Evolutionary conservation across 176 grass and related monocot genomes (phyloP), one percentile per base, ranked within the genome.

Genomic region (Echinochloa phyllopogon): DNA sequence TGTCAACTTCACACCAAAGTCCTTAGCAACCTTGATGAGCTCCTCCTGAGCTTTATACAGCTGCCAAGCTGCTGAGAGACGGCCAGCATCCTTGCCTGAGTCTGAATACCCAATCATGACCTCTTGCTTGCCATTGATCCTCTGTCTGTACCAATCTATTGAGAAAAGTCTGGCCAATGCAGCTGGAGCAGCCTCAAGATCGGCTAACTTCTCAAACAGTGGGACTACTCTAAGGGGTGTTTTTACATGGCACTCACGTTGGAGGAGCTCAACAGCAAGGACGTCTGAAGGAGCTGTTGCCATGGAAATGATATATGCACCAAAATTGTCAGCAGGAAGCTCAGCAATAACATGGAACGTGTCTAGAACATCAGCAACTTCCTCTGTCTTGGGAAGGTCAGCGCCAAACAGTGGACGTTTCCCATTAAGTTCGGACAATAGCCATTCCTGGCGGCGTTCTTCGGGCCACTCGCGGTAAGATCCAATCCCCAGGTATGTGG

Each of bases 101-200:
- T 94, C 93, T 61, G 93, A 94, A 88, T 94, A 94, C 62, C 93
- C 93, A 85, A 94, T 92, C 93, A 94, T 94, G 74, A 94, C 93
- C 80, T 94, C 93, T 24, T 94, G 93, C 68, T 94, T 94, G 56
- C 89, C 93, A 15, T 90, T 83, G 76, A 94, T 89, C 74, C 93
- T 87, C 39, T 72, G 76, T 64, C 78, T 85, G 69, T 94, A 94
- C 93, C 93, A 94, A 41, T 89, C 82, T 47, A 94, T 73, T 4
- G 93, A 94, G 61, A 94, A 94, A 3, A 94, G 87, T 61, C 89
- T 80, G 15, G 87, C 78, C 56, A 94, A 59, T 66, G 93, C 93
- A 80, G 93, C 87, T 0, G 93, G 93, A 38, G 93, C 93, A 75
- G 89, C 63, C 38, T 92, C 89, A 52, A 94, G 93, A 90, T 94